Base-by-base conservation (phyloP, 768 basidiomycete species). In the Lactarius indigo region DNA sequence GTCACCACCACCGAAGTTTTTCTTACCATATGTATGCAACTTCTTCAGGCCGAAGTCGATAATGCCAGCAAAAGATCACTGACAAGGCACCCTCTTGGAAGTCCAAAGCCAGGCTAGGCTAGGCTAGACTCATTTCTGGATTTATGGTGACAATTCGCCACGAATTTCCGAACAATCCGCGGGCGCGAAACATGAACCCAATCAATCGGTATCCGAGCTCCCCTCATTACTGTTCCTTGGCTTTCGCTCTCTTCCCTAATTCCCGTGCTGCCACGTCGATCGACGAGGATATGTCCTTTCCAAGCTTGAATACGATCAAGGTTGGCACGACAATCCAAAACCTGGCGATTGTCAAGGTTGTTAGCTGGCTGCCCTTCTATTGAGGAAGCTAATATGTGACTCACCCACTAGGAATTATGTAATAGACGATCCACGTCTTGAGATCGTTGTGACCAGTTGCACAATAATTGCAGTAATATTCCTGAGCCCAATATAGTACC, bases 361-460 rank as follows among this genome's bases (percentile, higher is more conserved):
- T 59, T 44, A 52, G 61, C 35, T 57, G 44, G 23, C 17, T 26
- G 65, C 13, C 28, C 23, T 54, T 47, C 33, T 20, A 26, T 26
- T 39, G 15, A 52, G 35, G 56, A 52, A 35, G 57, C 37, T 35
- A 56, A 23, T 28, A 30, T 60, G 18, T 66, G 26, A 74, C 88
- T 59, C 71, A 91, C 91, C 89, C 91, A 69, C 94, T 94, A 0
- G 93, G 91, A 55, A 92, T 73, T 63, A 92, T 79, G 85, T 87
- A 96, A 61, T 85, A 83, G 23, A 85, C 57, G 31, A 90, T 23
- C 52, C 90, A 75, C 37, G 82, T 80, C 55, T 72, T 68, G 28
- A 78, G 63, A 13, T 79, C 71, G 72, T 95, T 96, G 73, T 96
- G 94, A 10, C 92, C 92, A 33, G 88, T 78, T 12, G 84, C 79